Evolutionary conservation across 1,139 yeast genomes (phyloP), one percentile per base, ranked within the genome.

Genomic region (Kurtzmaniella quercitrusa): DNA sequence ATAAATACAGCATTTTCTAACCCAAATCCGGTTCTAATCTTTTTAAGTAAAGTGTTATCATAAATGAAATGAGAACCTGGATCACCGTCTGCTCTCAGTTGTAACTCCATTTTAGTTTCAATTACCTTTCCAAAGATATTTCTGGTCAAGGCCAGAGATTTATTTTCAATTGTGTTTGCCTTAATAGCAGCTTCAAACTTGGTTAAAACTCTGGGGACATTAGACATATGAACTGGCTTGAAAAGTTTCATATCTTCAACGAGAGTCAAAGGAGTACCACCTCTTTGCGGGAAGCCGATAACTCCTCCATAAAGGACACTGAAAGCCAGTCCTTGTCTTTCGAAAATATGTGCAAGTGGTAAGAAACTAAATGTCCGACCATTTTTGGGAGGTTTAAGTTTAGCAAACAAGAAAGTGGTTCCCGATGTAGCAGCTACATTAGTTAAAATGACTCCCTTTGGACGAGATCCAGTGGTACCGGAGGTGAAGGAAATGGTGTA

Each of bases 151-250:
- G 53, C 41, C 2, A 55, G 54, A 33, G 51, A 54, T 1, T 55
- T 48, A 34, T 58, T 53, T 41, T 63, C 57, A 38, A 62, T 39
- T 23, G 68, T 58, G 47, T 69, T 61, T 43, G 65, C 59, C 53
- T 73, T 75, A 46, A 77, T 55, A 2, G 73, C 75, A 41, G 74
- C 62, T 56, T 83, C 90, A 47, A 85, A 67, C 54, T 82, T 76
- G 44, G 83, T 79, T 55, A 75, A 73, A 6, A 85, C 77, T 48
- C 91, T 68, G 3, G 93, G 93, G 27, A 85, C 93, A 50, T 79
- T 72, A 33, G 77, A 62, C 55, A 81, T 61, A 38, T 63, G 60
- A 39, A 71, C 65, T 2, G 90, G 90, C 56, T 78, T 78, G 53
- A 76, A 65, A 18, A 68, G 51, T 48, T 68, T 68, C 60, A 82